Conservation (phyloP, 768 basidiomycete genomes). For the Trametes cingulata region DNA sequence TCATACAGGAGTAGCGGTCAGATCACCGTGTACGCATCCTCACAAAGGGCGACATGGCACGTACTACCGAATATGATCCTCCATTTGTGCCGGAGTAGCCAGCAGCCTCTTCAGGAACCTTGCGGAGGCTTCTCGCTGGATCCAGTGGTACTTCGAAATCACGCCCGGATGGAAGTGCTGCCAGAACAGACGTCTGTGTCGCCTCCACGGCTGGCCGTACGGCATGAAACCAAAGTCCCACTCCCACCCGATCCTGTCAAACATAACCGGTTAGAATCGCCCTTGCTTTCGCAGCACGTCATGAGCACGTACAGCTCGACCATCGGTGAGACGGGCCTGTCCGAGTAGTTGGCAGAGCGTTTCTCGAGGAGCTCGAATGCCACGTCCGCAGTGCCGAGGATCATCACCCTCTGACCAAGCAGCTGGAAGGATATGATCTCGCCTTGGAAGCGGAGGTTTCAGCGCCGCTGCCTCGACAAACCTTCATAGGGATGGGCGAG, state of each 20-base stretch:
- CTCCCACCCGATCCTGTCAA: constrained; percentile 38
- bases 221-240: constrained; percentile 42
- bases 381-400: constrained; percentile 38
- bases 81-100: constrained; percentile 37
- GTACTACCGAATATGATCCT: constrained; percentile 38
- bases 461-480: too few species aligned
- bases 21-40: neutral
- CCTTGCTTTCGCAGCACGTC: constrained; percentile 1
- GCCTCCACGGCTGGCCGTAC: constrained; percentile 44
- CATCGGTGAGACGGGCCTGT: constrained; percentile 24
- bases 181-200: constrained; percentile 42
- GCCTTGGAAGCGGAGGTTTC: neutral
- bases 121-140: constrained; percentile 31
- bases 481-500: neutral
- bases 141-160: constrained; percentile 32
- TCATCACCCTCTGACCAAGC: constrained; percentile 31
- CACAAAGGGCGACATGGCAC: constrained; percentile 17
- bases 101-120: constrained; percentile 34
- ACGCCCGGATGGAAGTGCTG: constrained; percentile 42
- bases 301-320: constrained; percentile 12
- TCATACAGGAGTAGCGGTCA: neutral
- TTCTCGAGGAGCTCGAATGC: constrained; percentile 44
- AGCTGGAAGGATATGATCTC: constrained; percentile 15
- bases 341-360: constrained; percentile 42
- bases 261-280: neutral